Conservation (phyloP, 2,329 filamentous ascomycete genomes). For the Aspergillus novoparasiticus region DNA sequence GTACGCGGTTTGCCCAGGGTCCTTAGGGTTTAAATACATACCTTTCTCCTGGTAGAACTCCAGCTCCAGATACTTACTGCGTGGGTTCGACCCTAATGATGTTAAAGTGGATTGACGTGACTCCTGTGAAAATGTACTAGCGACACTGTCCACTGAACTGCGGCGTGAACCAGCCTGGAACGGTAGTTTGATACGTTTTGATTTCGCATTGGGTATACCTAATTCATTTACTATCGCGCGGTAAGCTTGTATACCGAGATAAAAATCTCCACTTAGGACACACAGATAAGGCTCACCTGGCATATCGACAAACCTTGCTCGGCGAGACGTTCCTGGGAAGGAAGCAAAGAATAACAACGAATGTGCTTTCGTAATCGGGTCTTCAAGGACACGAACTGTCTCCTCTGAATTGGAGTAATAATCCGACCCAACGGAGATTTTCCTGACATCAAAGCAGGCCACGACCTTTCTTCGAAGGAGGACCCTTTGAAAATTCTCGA, state of each 20-base stretch:
- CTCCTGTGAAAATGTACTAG: neutral
- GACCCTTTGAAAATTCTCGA: neutral
- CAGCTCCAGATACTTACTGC: neutral
- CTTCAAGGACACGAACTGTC: neutral
- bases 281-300: neutral
- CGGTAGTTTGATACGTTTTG: neutral
- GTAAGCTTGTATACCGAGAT: neutral
- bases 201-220: neutral
- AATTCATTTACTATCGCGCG: neutral
- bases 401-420: neutral
- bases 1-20: accelerated
- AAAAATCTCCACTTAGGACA: accelerated
- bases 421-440: neutral
- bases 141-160: neutral
- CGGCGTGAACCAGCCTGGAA: neutral
- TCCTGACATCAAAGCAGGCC: neutral
- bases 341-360: neutral
- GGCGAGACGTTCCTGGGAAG: neutral
- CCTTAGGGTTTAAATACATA: neutral
- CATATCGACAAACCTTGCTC: neutral
- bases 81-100: neutral
- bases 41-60: neutral
- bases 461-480: neutral
- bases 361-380: neutral
- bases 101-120: neutral